Evolutionary conservation across 495 filamentous ascomycete species (phyloP).

Genomic region (Annulohypoxylon nitens): DNA sequence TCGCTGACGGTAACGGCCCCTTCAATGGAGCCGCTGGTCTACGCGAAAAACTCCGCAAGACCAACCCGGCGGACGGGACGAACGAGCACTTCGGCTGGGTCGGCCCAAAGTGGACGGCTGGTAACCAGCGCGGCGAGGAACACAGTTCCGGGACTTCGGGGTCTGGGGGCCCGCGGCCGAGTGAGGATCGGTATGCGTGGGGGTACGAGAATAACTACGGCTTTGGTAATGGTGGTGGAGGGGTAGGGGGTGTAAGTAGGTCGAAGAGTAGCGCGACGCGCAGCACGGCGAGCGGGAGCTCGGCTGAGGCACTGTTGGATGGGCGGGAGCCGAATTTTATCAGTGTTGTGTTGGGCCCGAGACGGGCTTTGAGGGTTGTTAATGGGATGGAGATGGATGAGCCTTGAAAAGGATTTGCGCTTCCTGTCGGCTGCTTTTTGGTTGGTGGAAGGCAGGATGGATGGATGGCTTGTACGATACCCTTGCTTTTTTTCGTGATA

Average conservation of each 20-base stretch:
- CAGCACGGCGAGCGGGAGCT: slow-evolving; percentile 54
- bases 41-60: slow-evolving; percentile 48
- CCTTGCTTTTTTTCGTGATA: background rate
- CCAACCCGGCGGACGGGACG: slow-evolving; percentile 40
- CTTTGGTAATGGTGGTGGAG: background rate
- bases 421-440: background rate
- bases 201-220: slow-evolving; percentile 13
- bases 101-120: slow-evolving; percentile 49
- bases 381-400: slow-evolving; percentile 66
- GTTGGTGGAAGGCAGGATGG: too few relatives aligned
- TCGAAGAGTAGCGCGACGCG: slow-evolving; percentile 54
- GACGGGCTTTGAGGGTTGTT: slow-evolving; percentile 78
- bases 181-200: slow-evolving; percentile 39
- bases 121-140: slow-evolving; percentile 37
- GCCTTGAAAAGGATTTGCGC: background rate
- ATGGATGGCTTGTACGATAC: background rate
- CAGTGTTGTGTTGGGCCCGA: slow-evolving; percentile 77
- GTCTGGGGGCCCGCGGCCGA: slow-evolving; percentile 31
- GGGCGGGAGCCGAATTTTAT: slow-evolving; percentile 80
- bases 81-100: slow-evolving; percentile 54
- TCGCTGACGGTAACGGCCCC: background rate
- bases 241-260: slow-evolving; percentile 26
- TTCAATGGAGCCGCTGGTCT: slow-evolving; percentile 19
- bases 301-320: slow-evolving; percentile 68
- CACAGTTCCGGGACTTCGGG: slow-evolving; percentile 43